Evolutionary conservation across 768 basidiomycete genomes (phyloP).

Genomic region (Podaxis mareebaensis): DNA sequence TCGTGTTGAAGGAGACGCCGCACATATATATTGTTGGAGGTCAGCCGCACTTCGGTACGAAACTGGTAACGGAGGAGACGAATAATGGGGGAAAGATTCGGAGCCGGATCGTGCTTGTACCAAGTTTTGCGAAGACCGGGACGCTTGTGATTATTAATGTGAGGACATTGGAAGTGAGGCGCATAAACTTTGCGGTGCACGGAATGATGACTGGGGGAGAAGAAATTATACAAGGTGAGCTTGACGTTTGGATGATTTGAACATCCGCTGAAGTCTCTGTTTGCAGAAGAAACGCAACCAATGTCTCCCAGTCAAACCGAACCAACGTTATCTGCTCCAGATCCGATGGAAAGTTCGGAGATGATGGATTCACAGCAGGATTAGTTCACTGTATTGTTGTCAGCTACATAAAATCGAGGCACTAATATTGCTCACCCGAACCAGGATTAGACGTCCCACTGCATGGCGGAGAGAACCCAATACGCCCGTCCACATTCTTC

Average conservation of each 20-base stretch:
- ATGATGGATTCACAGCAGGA: conserved; percentile 17
- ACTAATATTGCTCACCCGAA: background rate
- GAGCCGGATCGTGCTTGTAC: conserved; percentile 80
- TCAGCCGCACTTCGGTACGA: conserved; percentile 81
- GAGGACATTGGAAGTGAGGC: conserved; percentile 69
- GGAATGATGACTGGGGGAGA: conserved; percentile 39
- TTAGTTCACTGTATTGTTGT: conserved; percentile 10
- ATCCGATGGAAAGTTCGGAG: conserved; percentile 16
- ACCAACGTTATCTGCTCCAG: conserved; percentile 27
- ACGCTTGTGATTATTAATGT: conserved; percentile 79
- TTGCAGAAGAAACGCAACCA: conserved; percentile 18
- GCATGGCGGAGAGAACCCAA: conserved; percentile 88
- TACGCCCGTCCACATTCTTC: conserved; percentile 64
- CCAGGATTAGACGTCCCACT: conserved; percentile 64
- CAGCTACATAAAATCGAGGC: conserved; percentile 3
- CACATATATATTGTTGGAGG: conserved; percentile 93
- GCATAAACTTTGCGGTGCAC: conserved; percentile 56
- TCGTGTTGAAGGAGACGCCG: conserved; percentile 83
- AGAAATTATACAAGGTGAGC: conserved; percentile 20
- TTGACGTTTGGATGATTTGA: background rate
- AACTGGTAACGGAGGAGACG: conserved; percentile 49
- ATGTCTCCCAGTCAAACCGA: conserved; percentile 25
- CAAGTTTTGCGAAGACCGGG: conserved; percentile 79
- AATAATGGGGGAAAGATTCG: conserved; percentile 31
- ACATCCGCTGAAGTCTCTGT: conserved; percentile 2